These are phyloP conservation scores for Globisporangium okanoganense DNA, from an alignment of 352 stramenopile genomes.

Conservation along the genomic window DNA sequence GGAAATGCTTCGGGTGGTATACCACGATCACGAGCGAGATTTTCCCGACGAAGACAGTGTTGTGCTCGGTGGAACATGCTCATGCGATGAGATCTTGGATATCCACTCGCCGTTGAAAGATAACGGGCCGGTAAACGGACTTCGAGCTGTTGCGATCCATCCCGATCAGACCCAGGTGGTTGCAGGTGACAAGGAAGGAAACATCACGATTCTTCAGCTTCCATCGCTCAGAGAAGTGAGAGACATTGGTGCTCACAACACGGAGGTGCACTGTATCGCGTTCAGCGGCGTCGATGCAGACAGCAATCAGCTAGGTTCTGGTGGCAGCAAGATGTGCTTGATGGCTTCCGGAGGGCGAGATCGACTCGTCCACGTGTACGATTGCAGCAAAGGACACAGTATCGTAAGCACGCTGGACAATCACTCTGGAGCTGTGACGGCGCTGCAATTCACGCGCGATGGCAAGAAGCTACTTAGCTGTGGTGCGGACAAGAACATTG, in stretches of 20 bases:
- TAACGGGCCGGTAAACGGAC: conserved; percentile 32
- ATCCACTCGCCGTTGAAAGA: conserved; percentile 41
- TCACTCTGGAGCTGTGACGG: conserved; percentile 68
- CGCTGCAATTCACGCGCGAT: conserved; percentile 66
- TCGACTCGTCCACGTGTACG: conserved; percentile 77
- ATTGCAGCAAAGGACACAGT: conserved; percentile 34
- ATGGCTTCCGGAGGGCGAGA: conserved; percentile 81
- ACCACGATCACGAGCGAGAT: conserved; percentile 41
- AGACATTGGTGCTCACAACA: conserved; percentile 55
- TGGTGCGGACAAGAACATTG: conserved; percentile 70
- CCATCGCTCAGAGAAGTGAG: conserved; percentile 23
- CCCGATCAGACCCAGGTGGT: conserved; percentile 60
- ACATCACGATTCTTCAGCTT: conserved; percentile 52
- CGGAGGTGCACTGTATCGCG: conserved; percentile 70
- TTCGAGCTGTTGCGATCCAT: conserved; percentile 45
- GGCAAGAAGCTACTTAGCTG: conserved; percentile 62
- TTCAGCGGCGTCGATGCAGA: conserved; percentile 28
- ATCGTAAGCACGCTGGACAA: conserved; percentile 64
- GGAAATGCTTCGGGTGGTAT: conserved; percentile 68
- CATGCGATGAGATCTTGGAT: conserved; percentile 28
- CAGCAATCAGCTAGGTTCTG: background rate
- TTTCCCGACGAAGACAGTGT: conserved; percentile 39
- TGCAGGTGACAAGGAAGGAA: conserved; percentile 67
- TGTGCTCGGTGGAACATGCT: conserved; percentile 59
- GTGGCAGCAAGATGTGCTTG: conserved; percentile 10